A percentile compares a stretch with the other conserved stretches of the same genome.
These are phyloP conservation scores for Fraxinus baroniana DNA, from an alignment of 305 asterid genomes.

Conservation along the genomic window DNA sequence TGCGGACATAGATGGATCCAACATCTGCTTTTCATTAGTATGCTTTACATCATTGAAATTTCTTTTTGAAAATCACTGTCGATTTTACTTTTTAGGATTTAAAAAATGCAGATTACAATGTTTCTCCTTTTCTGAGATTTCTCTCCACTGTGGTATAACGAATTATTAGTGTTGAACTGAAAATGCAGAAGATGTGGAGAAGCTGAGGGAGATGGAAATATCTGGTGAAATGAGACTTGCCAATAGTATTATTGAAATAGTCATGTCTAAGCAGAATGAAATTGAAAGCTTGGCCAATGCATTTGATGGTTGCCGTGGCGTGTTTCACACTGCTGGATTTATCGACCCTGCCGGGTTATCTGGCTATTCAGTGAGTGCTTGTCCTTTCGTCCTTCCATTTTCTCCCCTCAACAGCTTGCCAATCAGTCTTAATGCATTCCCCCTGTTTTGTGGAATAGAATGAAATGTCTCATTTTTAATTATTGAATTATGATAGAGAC, in stretches of 20 bases:
- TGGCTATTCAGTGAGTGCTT: slow-evolving; percentile 75
- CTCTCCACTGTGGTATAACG: not conserved
- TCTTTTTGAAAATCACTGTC: not conserved
- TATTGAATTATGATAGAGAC: not conserved
- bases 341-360: slow-evolving; percentile 88
- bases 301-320: slow-evolving; percentile 71
- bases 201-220: slow-evolving; percentile 69
- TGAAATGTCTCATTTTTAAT: not conserved
- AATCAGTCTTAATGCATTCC: not conserved
- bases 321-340: slow-evolving; percentile 80
- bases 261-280: slow-evolving; percentile 58
- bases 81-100: not conserved
- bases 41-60: not conserved
- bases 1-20: not conserved
- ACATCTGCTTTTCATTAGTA: not conserved
- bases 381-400: not conserved
- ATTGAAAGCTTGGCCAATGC: slow-evolving; percentile 58
- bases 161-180: not conserved
- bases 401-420: not conserved
- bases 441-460: not conserved
- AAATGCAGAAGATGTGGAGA: slow-evolving; percentile 83
- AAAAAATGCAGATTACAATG: not conserved
- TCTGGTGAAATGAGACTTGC: slow-evolving; percentile 71
- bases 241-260: slow-evolving; percentile 54
- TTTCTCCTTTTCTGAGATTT: not conserved